Percentiles rank a stretch among this genome's conserved stretches.
Conservation (phyloP, 106 monocot species). For the Allium cepa region DNA sequence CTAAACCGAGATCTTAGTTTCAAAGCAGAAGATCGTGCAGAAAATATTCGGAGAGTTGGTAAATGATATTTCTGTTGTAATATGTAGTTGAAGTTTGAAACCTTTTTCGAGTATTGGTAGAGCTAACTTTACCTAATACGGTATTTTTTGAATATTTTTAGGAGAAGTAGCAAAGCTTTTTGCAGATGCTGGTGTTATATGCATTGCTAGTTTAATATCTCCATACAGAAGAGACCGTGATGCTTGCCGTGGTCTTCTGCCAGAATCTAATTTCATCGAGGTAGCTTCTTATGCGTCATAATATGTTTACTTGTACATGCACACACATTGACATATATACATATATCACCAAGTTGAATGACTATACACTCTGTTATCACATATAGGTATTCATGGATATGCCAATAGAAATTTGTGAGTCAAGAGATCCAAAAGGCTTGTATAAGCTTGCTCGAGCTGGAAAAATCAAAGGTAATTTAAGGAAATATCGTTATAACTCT, state of each 20-base stretch:
- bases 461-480: conserved; percentile 70
- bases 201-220: conserved; percentile 92
- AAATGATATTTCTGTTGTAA: background rate
- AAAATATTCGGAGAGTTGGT: conserved; percentile 98
- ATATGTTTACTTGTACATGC: too few relatives aligned
- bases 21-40: conserved; percentile 76
- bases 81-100: background rate
- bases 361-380: too few relatives aligned
- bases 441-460: conserved; percentile 87
- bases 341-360: too few relatives aligned
- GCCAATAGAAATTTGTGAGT: conserved; percentile 79
- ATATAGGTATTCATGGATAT: conserved; percentile 76
- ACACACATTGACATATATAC: too few relatives aligned
- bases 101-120: background rate
- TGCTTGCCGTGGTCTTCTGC: conserved; percentile 71
- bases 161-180: conserved; percentile 96
- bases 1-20: conserved; percentile 82
- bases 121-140: too few relatives aligned
- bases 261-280: conserved; percentile 70
- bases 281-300: conserved; percentile 19
- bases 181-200: conserved; percentile 93
- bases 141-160: conserved; percentile 8
- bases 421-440: conserved; percentile 82
- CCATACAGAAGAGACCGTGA: conserved; percentile 85
- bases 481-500: background rate